Base-by-base conservation (phyloP, 2,329 filamentous ascomycete genomes). In the Dactylonectria estremocensis region DNA sequence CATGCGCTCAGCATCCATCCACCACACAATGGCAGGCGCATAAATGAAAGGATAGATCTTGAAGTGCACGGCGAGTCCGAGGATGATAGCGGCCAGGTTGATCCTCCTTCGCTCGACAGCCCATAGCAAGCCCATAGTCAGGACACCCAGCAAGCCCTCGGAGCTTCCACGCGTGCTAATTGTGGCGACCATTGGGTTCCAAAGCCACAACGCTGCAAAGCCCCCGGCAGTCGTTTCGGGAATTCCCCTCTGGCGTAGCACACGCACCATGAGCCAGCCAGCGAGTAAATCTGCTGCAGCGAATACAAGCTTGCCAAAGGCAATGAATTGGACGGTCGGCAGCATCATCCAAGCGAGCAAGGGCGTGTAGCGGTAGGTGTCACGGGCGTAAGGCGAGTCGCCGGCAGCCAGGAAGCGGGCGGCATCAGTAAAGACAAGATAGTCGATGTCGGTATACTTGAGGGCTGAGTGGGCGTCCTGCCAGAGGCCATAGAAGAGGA, bases 11-110 rank as follows among this genome's bases (percentile, higher is more conserved):
- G 82, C 83, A 72, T 93, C 92, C 83, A 95, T 89, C 92, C 92
- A 95, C 91, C 92, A 95, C 5, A 94, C 80, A 48, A 96, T 91
- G 3, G 92, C 91, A 0, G 91, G 89, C 2, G 93, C 95, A 80
- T 99, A 99, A 67, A 99, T 94, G 80, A 98, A 97, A 0, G 96
- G 96, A 77, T 99, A 99, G 68, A 99, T 98, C 86, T 99, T 99
- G 83, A 99, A 97, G 82, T 99, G 96, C 28, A 98, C 95, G 1
- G 90, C 90, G 31, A 97, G 82, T 0, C 96, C 96, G 3, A 99
- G 85, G 33, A 98, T 80, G 3, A 91, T 71, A 0, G 93, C 95
- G 0, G 95, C 92, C 9, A 97, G 78, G 1, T 81, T 76, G 18
- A 92, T 83, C n/a, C 85, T 84, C 57, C 86, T 86, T 58, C 88